These are phyloP conservation scores for Anthracocystis setariae DNA, from an alignment of 1,284 basidiomycete species.

Conservation along the genomic window DNA sequence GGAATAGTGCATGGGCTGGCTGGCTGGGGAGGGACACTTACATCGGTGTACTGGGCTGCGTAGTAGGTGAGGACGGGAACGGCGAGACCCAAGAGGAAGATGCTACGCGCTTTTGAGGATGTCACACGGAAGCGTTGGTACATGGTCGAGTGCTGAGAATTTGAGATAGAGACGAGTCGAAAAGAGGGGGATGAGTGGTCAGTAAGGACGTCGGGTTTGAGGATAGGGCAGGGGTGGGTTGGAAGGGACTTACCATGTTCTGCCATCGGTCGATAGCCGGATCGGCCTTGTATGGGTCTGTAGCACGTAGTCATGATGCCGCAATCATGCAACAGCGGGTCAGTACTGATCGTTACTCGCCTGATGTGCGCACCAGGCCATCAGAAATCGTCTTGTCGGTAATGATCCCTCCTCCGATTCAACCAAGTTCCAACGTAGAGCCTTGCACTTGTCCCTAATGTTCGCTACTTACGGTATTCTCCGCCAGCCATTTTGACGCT, in stretches of 20 bases:
- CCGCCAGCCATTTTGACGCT: slow-evolving; percentile 59
- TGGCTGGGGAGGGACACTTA: slow-evolving; percentile 27
- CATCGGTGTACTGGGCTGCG: slow-evolving; percentile 48
- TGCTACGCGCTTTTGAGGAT: slow-evolving; percentile 41
- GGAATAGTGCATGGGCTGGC: not conserved
- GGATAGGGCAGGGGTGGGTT: not conserved
- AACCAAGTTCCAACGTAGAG: no score
- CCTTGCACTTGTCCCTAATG: no score
- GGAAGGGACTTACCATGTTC: slow-evolving; percentile 37
- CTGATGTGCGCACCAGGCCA: no score
- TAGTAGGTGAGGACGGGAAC: slow-evolving; percentile 55
- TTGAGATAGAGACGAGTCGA: not conserved
- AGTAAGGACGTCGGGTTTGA: not conserved
- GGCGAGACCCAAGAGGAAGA: slow-evolving; percentile 53
- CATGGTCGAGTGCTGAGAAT: slow-evolving; percentile 65
- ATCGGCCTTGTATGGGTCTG: slow-evolving; percentile 64
- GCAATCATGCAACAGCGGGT: not conserved
- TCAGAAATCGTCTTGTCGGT: no score
- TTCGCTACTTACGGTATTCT: slow-evolving; percentile 52
- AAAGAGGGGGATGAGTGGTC: not conserved
- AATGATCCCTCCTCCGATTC: no score
- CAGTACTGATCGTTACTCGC: not conserved
- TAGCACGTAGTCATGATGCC: not conserved
- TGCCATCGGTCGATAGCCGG: slow-evolving; percentile 64
- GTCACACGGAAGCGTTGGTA: slow-evolving; percentile 64